Evolutionary conservation across 2,329 filamentous ascomycete genomes (phyloP).

Genomic region (Mycogone perniciosa): DNA sequence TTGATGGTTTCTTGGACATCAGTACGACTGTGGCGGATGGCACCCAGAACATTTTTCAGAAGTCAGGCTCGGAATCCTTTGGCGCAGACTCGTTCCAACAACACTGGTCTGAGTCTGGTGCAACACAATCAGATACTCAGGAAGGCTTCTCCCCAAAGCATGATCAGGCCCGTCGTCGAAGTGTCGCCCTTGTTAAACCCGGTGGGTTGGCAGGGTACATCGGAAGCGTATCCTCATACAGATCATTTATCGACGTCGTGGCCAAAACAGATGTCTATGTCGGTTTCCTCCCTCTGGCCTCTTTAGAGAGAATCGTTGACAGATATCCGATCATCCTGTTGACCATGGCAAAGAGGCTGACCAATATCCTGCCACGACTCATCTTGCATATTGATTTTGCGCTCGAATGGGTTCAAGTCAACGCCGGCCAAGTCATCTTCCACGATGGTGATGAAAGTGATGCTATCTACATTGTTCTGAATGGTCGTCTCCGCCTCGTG

Average conservation of each 20-base stretch:
- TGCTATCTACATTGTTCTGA: conserved; percentile 95
- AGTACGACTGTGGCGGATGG: conserved; percentile 55
- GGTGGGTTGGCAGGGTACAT: conserved; percentile 92
- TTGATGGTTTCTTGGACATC: conserved; percentile 94
- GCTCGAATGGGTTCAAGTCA: conserved; percentile 95
- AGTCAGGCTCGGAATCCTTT: conserved; percentile 20
- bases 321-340: conserved; percentile 85
- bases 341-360: conserved; percentile 93
- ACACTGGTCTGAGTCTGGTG: conserved; percentile 19
- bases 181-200: conserved; percentile 86
- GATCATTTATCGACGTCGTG: conserved; percentile 93
- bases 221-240: conserved; percentile 87
- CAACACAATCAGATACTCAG: background rate
- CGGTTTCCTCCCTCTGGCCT: conserved; percentile 79
- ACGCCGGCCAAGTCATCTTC: conserved; percentile 89
- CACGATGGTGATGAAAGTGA: conserved; percentile 93
- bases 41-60: conserved; percentile 28
- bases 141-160: conserved; percentile 24
- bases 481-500: conserved; percentile 81
- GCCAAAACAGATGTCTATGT: conserved; percentile 99
- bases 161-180: conserved; percentile 49
- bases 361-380: conserved; percentile 77
- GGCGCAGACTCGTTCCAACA: conserved; percentile 12
- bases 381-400: conserved; percentile 98
- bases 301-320: conserved; percentile 87